These are phyloP conservation scores for Pythium dissimile DNA, from an alignment of 352 stramenopile species.

Conservation along the genomic window DNA sequence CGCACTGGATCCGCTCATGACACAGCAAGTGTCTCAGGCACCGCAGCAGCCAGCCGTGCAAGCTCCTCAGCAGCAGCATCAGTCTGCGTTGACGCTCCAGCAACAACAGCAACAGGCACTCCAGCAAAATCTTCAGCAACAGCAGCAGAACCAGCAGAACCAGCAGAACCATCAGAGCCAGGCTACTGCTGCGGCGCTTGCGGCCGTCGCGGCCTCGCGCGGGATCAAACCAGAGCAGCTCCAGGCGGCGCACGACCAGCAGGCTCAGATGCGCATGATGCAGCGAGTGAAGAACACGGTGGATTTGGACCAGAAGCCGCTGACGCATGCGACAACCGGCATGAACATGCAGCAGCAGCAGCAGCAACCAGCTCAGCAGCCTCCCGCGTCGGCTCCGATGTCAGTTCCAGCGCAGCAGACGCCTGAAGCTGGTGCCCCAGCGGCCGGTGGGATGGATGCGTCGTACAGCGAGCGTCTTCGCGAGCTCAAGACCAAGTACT, in stretches of 20 bases:
- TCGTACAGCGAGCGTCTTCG: slow-evolving; percentile 72
- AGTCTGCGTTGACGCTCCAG: not conserved
- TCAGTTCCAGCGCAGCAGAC: slow-evolving; percentile 14
- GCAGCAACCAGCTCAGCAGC: not conserved
- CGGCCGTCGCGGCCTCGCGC: slow-evolving; percentile 24
- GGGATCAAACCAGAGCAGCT: slow-evolving; percentile 62
- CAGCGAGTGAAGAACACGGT: slow-evolving; percentile 57
- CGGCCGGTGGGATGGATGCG: slow-evolving; percentile 21
- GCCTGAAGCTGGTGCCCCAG: slow-evolving; percentile 12
- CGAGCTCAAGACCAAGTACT: slow-evolving; percentile 80
- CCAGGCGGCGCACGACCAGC: slow-evolving; percentile 48
- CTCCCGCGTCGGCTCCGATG: not conserved
- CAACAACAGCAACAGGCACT: not conserved
- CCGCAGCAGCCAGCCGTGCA: not conserved
- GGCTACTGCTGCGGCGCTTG: slow-evolving; percentile 17
- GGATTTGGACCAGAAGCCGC: slow-evolving; percentile 37
- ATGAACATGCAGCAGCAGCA: slow-evolving; percentile 1
- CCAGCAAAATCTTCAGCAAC: slow-evolving; percentile 1
- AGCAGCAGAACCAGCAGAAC: slow-evolving; percentile 4
- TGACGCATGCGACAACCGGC: not conserved
- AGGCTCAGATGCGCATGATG: slow-evolving; percentile 57
- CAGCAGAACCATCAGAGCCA: slow-evolving; percentile 20
- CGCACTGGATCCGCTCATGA: not conserved
- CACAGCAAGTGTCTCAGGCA: no score
- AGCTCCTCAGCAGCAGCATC: slow-evolving; percentile 4